phyloP scores from a whole-genome alignment of 768 basidiomycete species.

The Panaeolus cyanescens region DNA sequence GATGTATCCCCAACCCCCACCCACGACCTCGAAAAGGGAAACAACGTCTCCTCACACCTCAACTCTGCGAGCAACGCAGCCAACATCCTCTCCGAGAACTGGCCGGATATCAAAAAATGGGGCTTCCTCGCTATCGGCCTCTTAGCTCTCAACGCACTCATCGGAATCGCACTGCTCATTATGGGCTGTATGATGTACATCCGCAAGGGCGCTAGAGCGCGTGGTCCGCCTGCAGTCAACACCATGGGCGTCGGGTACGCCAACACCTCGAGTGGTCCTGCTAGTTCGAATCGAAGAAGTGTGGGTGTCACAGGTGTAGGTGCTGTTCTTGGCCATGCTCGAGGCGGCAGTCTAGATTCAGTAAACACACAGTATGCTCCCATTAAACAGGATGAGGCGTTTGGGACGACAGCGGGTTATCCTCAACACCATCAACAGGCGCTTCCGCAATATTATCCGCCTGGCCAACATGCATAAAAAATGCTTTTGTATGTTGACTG shows the following conservation, averaged over 20 bases:
- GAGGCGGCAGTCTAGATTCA: background rate
- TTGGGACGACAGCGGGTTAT: background rate
- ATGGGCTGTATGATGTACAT: slow-evolving; percentile 25
- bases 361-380: background rate
- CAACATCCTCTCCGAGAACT: slow-evolving; percentile 4
- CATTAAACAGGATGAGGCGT: background rate
- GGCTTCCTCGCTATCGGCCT: slow-evolving; percentile 25
- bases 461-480: background rate
- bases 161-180: slow-evolving; percentile 22
- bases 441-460: background rate
- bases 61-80: slow-evolving; percentile 5
- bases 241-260: background rate
- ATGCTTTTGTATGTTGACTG: no score
- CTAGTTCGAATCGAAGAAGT: background rate
- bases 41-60: slow-evolving; percentile 6
- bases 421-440: background rate
- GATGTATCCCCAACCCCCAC: background rate
- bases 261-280: background rate
- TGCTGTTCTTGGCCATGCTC: background rate
- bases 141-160: slow-evolving; percentile 28
- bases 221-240: background rate
- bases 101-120: slow-evolving; percentile 22
- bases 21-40: background rate
- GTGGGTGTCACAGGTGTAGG: background rate
- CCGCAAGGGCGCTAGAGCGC: slow-evolving; percentile 16